A percentile compares a stretch with the other conserved stretches of the same genome.
Conservation (phyloP, 2,329 filamentous ascomycete genomes). For the Ascosphaera apis region DNA sequence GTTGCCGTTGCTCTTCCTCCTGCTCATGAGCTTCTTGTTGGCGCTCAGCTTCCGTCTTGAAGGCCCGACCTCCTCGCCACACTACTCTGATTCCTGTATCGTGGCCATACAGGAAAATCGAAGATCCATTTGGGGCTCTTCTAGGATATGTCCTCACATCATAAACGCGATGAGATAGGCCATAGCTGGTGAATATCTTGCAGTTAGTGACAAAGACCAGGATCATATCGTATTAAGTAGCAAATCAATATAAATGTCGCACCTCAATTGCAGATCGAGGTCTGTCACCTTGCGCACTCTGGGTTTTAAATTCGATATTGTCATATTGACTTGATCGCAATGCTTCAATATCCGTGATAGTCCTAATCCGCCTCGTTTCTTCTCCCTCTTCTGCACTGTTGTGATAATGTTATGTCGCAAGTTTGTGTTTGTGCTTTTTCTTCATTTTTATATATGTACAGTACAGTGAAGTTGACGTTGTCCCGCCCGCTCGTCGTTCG, state of each 20-base stretch:
- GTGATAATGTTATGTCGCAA: no score
- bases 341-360: no score
- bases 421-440: no score
- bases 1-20: conserved; percentile 10
- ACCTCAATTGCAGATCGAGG: conserved; percentile 22
- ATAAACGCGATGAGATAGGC: conserved; percentile 34
- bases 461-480: no score
- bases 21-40: conserved; percentile 16
- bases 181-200: conserved; percentile 24
- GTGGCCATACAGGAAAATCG: conserved; percentile 36
- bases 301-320: conserved; percentile 9
- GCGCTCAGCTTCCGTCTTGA: conserved; percentile 15
- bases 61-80: conserved; percentile 34
- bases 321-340: not conserved
- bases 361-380: no score
- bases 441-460: no score
- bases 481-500: no score
- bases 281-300: conserved; percentile 15
- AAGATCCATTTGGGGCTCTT: conserved; percentile 36
- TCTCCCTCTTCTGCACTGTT: no score
- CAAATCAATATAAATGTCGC: conserved; percentile 1
- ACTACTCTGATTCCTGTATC: conserved; percentile 33
- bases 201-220: not conserved
- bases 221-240: no score
- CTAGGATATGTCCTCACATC: conserved; percentile 34